Conservation (phyloP, 2,329 filamentous ascomycete species). For the Xylaria sp. region DNA sequence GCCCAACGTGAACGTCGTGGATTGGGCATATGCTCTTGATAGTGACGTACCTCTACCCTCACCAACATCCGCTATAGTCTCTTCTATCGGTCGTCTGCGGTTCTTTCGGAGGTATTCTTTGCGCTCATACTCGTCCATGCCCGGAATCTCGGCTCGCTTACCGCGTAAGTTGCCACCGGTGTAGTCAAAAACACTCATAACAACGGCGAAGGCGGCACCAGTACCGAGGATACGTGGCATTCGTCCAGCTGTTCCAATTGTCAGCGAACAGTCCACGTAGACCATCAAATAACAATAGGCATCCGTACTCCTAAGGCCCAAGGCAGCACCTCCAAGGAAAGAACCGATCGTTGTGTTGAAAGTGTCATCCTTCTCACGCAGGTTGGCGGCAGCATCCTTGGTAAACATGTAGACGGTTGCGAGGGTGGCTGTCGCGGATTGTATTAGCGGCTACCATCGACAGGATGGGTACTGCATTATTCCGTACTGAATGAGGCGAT, state of each 20-base stretch:
- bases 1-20: neutral
- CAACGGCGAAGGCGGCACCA: conserved; percentile 65
- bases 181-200: conserved; percentile 70
- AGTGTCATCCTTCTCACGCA: conserved; percentile 84
- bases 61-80: conserved; percentile 83
- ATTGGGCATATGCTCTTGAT: neutral
- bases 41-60: conserved; percentile 78
- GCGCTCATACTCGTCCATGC: conserved; percentile 77
- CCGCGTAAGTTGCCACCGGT: conserved; percentile 69
- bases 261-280: conserved; percentile 22
- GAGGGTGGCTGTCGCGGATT: conserved; percentile 67
- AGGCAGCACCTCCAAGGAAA: conserved; percentile 76
- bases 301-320: conserved; percentile 77
- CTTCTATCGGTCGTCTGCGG: conserved; percentile 77
- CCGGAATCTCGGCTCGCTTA: conserved; percentile 58
- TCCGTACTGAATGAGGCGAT: conserved; percentile 68
- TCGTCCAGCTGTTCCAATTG: conserved; percentile 62
- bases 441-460: conserved; percentile 36
- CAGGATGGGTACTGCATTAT: neutral
- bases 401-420: conserved; percentile 83
- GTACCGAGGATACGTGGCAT: conserved; percentile 72
- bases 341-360: conserved; percentile 81
- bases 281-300: neutral
- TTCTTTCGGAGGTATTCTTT: conserved; percentile 80
- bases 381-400: conserved; percentile 80